A percentile compares a stretch with the other conserved stretches of the same genome.
Conservation (phyloP, 257 asterid genomes). For the Fraxinus cuspidata region DNA sequence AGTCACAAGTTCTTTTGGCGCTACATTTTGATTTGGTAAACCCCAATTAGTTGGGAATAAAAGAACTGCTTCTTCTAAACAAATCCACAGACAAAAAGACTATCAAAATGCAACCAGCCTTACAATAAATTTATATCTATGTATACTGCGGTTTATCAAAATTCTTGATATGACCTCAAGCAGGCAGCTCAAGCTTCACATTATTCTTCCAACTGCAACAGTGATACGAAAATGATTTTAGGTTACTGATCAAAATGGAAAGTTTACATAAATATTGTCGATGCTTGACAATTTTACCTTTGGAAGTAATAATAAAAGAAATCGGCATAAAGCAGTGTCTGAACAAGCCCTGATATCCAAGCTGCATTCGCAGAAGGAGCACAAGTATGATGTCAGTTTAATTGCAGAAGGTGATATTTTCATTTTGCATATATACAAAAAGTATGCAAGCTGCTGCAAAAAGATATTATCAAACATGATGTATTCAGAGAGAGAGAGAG, state of each 20-base stretch:
- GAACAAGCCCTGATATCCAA: slow-evolving; percentile 84
- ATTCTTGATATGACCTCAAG: slow-evolving; percentile 42
- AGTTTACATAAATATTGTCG: neutral
- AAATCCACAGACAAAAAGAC: neutral
- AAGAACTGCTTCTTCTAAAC: neutral
- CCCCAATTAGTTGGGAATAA: neutral
- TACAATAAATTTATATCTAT: neutral
- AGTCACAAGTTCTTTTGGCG: neutral
- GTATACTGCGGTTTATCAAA: slow-evolving; percentile 5
- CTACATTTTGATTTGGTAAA: neutral
- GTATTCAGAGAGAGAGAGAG: neutral
- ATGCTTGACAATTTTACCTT: slow-evolving; percentile 42
- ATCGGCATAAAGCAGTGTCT: slow-evolving; percentile 80
- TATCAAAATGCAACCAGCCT: neutral
- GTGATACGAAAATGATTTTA: neutral
- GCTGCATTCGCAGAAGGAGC: slow-evolving; percentile 43
- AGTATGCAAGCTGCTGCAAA: neutral
- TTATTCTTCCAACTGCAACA: slow-evolving; percentile 75
- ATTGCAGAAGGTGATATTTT: neutral
- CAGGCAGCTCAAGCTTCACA: slow-evolving; percentile 70
- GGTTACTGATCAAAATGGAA: neutral
- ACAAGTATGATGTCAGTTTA: neutral
- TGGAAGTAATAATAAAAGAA: slow-evolving; percentile 90
- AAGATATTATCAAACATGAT: too few relatives aligned
- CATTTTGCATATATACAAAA: neutral